Base-by-base conservation (phyloP, 2,329 filamentous ascomycete genomes). In the Parafenestella ontariensis region DNA sequence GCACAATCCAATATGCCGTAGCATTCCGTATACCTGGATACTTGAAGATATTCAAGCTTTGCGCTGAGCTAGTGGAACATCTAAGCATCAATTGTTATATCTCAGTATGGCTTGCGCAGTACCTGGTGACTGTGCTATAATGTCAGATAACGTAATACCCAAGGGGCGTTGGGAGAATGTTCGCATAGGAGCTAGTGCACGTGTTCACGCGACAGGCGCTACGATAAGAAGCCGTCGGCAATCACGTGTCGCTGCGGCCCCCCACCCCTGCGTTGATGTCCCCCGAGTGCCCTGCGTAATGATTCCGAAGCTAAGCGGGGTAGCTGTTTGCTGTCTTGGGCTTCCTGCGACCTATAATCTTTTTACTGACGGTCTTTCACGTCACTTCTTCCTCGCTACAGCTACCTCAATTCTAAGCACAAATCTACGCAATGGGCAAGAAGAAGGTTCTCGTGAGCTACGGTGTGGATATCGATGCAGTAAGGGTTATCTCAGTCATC, bases 391-490 rank as follows among this genome's bases (percentile, higher is more conserved):
- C 21, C 10, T 7, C 37, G 26, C 37, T n/a, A 21, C 4, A 24
- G 24, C 24, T 9, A 26, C 24, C 24, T 26, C 24, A 26, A 26
- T 9, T 9, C 24, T 26, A 5, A 26, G 9, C 24, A 26, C 24
- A 26, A 5, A 26, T 5, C 5, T 26, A 26, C n/a, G n/a, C 24
- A 26, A 26, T 79, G 77, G 76, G 70, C 39, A 79, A 80, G 70
- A 85, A 84, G 61, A 77, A 82, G 46, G 80, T 85, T 44, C 79
- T 85, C 33, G 79, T 82, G 39, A 77, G 83, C 61, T 90, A 90
- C 64, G 87, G 88, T 2, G 86, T 91, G 21, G 89, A 92, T 57
- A 87, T 92, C 23, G 89, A 92, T 60, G 41, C 41, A 2, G 24
- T 29, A 6, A 21, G 20, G 17, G 26, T 87, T 91, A n/a, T n/a